Evolutionary conservation across 2,329 filamentous ascomycete genomes (phyloP).

Genomic region (Magnaporthiopsis incrustans): DNA sequence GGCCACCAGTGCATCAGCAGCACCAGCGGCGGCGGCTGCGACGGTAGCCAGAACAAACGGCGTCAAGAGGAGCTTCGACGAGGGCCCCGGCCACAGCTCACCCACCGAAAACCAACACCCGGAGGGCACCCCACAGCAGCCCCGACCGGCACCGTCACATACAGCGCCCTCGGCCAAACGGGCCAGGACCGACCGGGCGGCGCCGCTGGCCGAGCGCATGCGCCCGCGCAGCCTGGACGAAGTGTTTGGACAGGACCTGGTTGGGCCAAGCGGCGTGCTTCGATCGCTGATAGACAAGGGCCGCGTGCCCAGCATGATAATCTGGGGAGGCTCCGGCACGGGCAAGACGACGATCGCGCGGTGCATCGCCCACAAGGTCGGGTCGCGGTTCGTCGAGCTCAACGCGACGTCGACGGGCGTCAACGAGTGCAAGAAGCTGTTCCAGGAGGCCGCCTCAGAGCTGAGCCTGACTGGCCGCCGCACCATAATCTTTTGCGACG

Average conservation of each 20-base stretch:
- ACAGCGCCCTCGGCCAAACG: slow-evolving; percentile 49
- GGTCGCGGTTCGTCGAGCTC: slow-evolving; percentile 86
- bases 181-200: slow-evolving; percentile 60
- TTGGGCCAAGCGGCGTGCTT: slow-evolving; percentile 76
- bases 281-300: slow-evolving; percentile 79
- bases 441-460: slow-evolving; percentile 76
- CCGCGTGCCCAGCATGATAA: slow-evolving; percentile 85
- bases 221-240: slow-evolving; percentile 76
- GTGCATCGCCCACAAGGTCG: slow-evolving; percentile 76
- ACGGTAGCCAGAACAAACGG: slow-evolving; percentile 22
- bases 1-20: slow-evolving; percentile 3
- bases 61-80: slow-evolving; percentile 45
- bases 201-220: slow-evolving; percentile 91
- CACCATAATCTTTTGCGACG: slow-evolving; percentile 96
- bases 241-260: slow-evolving; percentile 84
- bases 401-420: slow-evolving; percentile 88
- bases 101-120: slow-evolving; percentile 9
- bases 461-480: slow-evolving; percentile 72
- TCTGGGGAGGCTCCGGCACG: slow-evolving; percentile 79
- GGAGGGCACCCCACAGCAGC: slow-evolving; percentile 10
- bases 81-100: slow-evolving; percentile 36
- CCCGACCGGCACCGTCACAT: slow-evolving; percentile 15
- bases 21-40: slow-evolving; percentile 11
- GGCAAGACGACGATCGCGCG: slow-evolving; percentile 90
- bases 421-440: slow-evolving; percentile 86